phyloP scores from a whole-genome alignment of 2,329 filamentous ascomycete genomes.

The Drechslera avenae region DNA sequence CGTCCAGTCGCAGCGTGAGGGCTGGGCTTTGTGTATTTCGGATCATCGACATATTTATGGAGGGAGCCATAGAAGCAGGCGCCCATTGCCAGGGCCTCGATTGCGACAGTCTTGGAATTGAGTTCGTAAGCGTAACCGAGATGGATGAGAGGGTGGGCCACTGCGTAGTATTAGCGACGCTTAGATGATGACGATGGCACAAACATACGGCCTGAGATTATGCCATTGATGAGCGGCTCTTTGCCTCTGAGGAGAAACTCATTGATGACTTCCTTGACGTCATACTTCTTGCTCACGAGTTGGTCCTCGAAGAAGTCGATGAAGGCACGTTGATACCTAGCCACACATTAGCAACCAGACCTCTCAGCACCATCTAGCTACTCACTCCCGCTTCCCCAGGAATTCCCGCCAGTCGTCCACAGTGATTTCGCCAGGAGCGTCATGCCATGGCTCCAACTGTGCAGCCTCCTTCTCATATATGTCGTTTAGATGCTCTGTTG shows the following conservation, averaged over 20 bases:
- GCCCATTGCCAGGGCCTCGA: slow-evolving; percentile 80
- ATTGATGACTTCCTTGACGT: slow-evolving; percentile 79
- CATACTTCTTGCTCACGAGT: slow-evolving; percentile 75
- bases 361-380: background rate
- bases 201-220: slow-evolving; percentile 76
- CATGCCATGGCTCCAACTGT: slow-evolving; percentile 76
- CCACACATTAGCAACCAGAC: slow-evolving; percentile 14
- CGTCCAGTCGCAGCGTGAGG: slow-evolving; percentile 51
- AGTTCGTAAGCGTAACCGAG: slow-evolving; percentile 93
- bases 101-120: slow-evolving; percentile 80
- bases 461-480: slow-evolving; percentile 80
- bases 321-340: slow-evolving; percentile 82
- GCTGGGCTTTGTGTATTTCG: slow-evolving; percentile 69
- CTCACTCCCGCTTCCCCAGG: slow-evolving; percentile 71
- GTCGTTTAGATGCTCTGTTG: slow-evolving; percentile 71
- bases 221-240: slow-evolving; percentile 77
- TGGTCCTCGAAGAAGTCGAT: slow-evolving; percentile 96
- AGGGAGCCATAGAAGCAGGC: slow-evolving; percentile 62
- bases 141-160: slow-evolving; percentile 92
- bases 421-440: slow-evolving; percentile 83
- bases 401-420: slow-evolving; percentile 86
- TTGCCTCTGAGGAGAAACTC: slow-evolving; percentile 77
- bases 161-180: slow-evolving; percentile 51
- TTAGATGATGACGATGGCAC: slow-evolving; percentile 13
- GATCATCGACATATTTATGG: slow-evolving; percentile 71